Evolutionary conservation across 768 basidiomycete species (phyloP).

Genomic region (Calocera viscosa): DNA sequence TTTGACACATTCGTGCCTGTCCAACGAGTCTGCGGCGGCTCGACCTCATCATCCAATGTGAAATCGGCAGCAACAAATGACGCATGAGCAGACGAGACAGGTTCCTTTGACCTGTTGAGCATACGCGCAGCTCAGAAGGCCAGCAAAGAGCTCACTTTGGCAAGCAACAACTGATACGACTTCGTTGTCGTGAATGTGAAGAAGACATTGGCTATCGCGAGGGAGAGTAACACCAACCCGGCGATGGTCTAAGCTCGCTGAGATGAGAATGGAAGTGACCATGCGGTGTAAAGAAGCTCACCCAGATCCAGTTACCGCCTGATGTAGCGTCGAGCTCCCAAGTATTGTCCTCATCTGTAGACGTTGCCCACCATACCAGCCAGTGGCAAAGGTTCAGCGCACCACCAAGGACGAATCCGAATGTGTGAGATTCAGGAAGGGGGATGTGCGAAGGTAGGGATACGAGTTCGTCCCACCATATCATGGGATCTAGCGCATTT

Average conservation of each 20-base stretch:
- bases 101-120: neutral
- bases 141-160: neutral
- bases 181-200: neutral
- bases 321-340: neutral
- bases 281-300: neutral
- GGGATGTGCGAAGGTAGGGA: neutral
- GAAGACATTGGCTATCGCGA: neutral
- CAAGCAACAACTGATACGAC: neutral
- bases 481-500: neutral
- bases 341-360: neutral
- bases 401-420: neutral
- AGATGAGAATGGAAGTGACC: neutral
- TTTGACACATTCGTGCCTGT: neutral
- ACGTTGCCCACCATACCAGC: neutral
- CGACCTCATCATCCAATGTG: neutral
- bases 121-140: neutral
- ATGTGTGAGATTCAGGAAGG: neutral
- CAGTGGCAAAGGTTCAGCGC: neutral
- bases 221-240: neutral
- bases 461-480: neutral
- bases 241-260: neutral
- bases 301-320: neutral
- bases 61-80: constrained; percentile 8
- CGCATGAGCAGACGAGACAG: constrained; percentile 2
- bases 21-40: neutral